Percentiles rank a stretch among this genome's conserved stretches.
Conservation (phyloP, 2,329 filamentous ascomycete species). For the Drechslerella coelobrocha region DNA sequence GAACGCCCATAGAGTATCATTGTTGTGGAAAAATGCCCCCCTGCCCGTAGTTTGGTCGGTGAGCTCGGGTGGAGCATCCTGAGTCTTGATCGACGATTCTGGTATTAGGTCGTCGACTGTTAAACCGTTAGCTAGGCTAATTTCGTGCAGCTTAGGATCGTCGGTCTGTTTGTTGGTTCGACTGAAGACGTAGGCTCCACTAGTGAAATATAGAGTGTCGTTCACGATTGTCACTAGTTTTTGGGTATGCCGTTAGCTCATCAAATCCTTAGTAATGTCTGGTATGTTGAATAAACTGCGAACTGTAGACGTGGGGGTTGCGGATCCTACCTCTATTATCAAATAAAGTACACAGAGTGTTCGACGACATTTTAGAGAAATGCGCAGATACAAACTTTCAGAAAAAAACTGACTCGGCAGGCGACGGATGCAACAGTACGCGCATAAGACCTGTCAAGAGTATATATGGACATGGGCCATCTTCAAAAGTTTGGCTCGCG, state of each 20-base stretch:
- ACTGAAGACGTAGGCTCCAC: slow-evolving; percentile 20
- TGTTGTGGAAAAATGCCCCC: slow-evolving; percentile 20
- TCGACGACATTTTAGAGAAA: slow-evolving; percentile 2
- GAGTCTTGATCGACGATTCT: slow-evolving; percentile 8
- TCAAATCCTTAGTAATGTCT: not conserved
- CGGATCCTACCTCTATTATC: slow-evolving; percentile 20
- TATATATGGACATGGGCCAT: too few species aligned
- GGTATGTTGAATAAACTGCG: not conserved
- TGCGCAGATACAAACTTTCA: too few species aligned
- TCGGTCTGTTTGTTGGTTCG: slow-evolving; percentile 7
- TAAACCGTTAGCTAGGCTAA: slow-evolving; percentile 9
- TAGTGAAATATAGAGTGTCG: slow-evolving; percentile 22
- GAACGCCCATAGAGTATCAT: slow-evolving; percentile 16
- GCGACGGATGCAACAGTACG: too few species aligned
- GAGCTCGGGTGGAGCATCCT: slow-evolving; percentile 18
- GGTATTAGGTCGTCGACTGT: slow-evolving; percentile 15
- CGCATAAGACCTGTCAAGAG: too few species aligned
- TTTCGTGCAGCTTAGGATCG: slow-evolving; percentile 20
- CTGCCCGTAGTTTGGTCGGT: slow-evolving; percentile 18
- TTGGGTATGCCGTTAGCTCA: too few species aligned
- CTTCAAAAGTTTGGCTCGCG: too few species aligned
- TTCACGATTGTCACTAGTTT: slow-evolving; percentile 20
- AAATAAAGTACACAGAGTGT: slow-evolving; percentile 11
- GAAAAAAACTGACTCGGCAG: too few species aligned
- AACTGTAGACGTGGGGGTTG: not conserved